Evolutionary conservation across 2,329 filamentous ascomycete species (phyloP), one percentile per base, ranked within the genome.

Genomic region (Zopfia rhizophila): DNA sequence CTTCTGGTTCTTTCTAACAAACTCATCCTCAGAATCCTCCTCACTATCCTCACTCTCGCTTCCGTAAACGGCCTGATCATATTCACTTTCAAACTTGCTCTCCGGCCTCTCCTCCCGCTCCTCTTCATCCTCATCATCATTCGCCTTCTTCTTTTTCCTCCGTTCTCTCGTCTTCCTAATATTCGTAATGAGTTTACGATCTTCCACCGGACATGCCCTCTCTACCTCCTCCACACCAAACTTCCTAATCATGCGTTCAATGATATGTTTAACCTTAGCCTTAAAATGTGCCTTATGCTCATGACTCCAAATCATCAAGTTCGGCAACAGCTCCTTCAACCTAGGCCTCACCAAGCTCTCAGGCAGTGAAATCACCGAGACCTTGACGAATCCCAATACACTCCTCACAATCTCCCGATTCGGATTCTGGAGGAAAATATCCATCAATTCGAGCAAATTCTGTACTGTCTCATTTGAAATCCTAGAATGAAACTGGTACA

Each of bases 251-350:
- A 97, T 91, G 39, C 94, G 86, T 75, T 99, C 94, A 12, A 99
- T 78, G 54, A 99, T 97, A 67, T 97, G 92, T 84, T 97, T 97
- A 59, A 99, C 92, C 78, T 97, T 99, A 37, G 90, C 87, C 65
- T 93, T 91, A 77, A 99, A 94, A 69, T 96, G 91, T 10, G 91
- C 91, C 77, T 97, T 97, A 79, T 99, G 95, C 74, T 99, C 94
- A 72, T 97, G 91, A 68, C 89, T 92, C 93, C 94, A 99, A 29
- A 92, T 85, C 80, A 97, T 90, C 14, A 97, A 79, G 72, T 96
- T 96, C 3, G 92, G 90, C 2, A 99, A 83, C 35, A 99, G 80
- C 0, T 86, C 85, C 22, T 81, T 77, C 24, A 99, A 83, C 17
- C 91, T 85, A 4, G 90, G 87, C 24, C 87, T 80, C 77, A 99